Base-by-base conservation (phyloP, 495 filamentous ascomycete species). In the Cladorrhinum samala region DNA sequence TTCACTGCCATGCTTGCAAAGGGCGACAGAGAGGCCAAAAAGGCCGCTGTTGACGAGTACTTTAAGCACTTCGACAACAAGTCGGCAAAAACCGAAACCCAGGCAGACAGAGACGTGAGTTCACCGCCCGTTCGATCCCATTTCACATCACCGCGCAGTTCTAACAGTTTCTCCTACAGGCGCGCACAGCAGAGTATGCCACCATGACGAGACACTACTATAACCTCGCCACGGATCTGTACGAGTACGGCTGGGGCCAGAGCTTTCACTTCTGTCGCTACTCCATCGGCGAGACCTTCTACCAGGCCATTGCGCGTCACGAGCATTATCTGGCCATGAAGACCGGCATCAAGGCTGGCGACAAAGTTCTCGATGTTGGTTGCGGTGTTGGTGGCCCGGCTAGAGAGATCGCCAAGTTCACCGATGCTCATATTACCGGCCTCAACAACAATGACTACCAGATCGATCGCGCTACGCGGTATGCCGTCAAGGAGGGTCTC, bases 1-100 rank as follows among this genome's bases (percentile, higher is more conserved):
- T 80, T 96, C 62, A 72, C 78, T 58, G 87, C 93, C 55, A 88
- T 96, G 85, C 73, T 95, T 51, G 76, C 78, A 62, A 98, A 98
- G 75, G 85, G 92, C 11, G 27, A 33, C 70, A 74, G 77, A 47
- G 75, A 74, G 9, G 90, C 93, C 2, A 88, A 97, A 68, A 83
- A 91, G 74, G 82, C 88, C 45, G 92, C 93, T 46, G 82, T 95
- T 30, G 91, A 96, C 63, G 92, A 97, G 72, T 98, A 98, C 76
- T 97, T 96, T 83, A 98, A 96, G 83, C 95, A 96, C 72, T 98
- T 92, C 87, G 93, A 98, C 74, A 89, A 94, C 77, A 93, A 97
- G 77, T 69, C 68, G 51, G 88, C 91, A 37, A 82, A 77, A 39
- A 77, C 79, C 20, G 93, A 98, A 81, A 98, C 92, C 0, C 80